Percentiles rank a stretch among this genome's conserved stretches.
phyloP scores from a whole-genome alignment of 768 basidiomycete genomes.

The Suillus subaureus region DNA sequence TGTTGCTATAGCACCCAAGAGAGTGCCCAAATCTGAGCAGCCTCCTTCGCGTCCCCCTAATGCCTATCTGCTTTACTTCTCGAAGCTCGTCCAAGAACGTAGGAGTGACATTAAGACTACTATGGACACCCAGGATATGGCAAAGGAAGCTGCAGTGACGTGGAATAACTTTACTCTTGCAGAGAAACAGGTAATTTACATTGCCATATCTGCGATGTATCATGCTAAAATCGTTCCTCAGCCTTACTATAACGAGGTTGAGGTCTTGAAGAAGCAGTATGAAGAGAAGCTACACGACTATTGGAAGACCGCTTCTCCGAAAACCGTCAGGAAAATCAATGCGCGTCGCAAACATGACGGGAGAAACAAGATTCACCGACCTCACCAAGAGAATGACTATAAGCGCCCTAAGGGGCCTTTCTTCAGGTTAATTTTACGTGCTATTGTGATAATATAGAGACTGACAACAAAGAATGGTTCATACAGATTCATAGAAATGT shows the following conservation, averaged over 20 bases:
- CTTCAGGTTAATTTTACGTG: constrained; percentile 24
- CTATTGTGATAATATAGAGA: background rate
- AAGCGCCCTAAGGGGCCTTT: constrained; percentile 19
- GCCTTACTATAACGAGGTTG: constrained; percentile 29
- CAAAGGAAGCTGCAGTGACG: constrained; percentile 23
- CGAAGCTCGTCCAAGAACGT: constrained; percentile 16
- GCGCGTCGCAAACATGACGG: constrained; percentile 30
- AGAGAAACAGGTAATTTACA: constrained; percentile 37
- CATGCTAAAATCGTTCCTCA: constrained; percentile 10
- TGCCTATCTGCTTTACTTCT: constrained; percentile 29
- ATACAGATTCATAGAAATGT: constrained; percentile 24
- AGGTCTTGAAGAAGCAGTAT: constrained; percentile 21
- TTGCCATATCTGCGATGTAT: background rate
- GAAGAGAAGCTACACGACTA: constrained; percentile 29
- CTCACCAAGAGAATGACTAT: background rate
- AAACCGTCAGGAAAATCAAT: constrained; percentile 35
- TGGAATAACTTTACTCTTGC: constrained; percentile 36
- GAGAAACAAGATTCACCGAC: constrained; percentile 18
- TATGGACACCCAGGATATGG: background rate
- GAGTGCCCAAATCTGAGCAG: constrained; percentile 17
- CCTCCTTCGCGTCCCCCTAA: constrained; percentile 32
- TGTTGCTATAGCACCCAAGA: constrained; percentile 13
- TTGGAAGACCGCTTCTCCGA: constrained; percentile 21
- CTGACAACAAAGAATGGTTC: background rate
- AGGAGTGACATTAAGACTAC: background rate